phyloP scores from a whole-genome alignment of 1,284 basidiomycete genomes.

The Stygiomarasmius scandens region DNA sequence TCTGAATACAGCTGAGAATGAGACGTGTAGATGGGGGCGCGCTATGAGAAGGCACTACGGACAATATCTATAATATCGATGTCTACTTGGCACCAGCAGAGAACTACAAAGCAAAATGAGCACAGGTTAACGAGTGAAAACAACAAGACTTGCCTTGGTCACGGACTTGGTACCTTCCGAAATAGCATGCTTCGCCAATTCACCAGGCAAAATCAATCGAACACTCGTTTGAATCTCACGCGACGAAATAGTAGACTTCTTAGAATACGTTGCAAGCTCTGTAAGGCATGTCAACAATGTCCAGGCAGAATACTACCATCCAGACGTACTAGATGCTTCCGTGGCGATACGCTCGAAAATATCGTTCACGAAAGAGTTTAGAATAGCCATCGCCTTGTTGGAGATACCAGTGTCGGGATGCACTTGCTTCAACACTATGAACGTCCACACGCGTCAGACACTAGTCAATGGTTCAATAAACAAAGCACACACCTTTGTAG shows the following conservation, averaged over 20 bases:
- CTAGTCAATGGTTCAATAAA: conserved; percentile 5
- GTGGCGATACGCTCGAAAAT: conserved; percentile 85
- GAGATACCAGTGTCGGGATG: conserved; percentile 87
- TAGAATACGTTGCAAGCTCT: conserved; percentile 83
- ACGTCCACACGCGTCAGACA: conserved; percentile 1
- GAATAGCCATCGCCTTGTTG: conserved; percentile 87
- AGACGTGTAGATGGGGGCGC: not conserved
- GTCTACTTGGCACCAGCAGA: conserved; percentile 14
- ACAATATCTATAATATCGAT: conserved; percentile 10
- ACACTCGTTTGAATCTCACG: conserved; percentile 86
- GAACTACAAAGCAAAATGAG: conserved; percentile 1
- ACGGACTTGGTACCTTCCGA: conserved; percentile 48
- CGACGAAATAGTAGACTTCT: conserved; percentile 87
- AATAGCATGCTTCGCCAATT: conserved; percentile 71
- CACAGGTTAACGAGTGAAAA: not conserved
- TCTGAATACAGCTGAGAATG: not conserved
- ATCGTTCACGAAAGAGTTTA: conserved; percentile 82
- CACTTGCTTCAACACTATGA: conserved; percentile 78
- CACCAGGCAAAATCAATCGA: conserved; percentile 81
- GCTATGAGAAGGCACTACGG: not conserved
- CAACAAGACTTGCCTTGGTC: conserved; percentile 6
- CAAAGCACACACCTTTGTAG: conserved; percentile 70
- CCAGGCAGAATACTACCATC: too few species aligned
- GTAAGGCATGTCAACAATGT: conserved; percentile 18
- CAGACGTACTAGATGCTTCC: conserved; percentile 73